Evolutionary conservation across 2,329 filamentous ascomycete genomes (phyloP).

Genomic region (Fusarium sambucinum): DNA sequence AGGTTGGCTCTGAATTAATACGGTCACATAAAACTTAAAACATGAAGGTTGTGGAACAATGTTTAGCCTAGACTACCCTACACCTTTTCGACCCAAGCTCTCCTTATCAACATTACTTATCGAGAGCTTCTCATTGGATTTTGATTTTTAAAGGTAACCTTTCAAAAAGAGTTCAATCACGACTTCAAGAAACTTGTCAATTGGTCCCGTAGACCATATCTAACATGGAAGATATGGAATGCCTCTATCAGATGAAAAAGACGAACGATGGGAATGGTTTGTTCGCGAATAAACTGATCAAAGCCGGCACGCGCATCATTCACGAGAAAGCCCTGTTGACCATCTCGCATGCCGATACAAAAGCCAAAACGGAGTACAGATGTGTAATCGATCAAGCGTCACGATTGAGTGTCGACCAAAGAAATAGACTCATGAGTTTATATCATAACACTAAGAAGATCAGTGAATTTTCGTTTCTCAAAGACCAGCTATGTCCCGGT

Average conservation of each 20-base stretch:
- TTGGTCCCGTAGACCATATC: rapidly evolving
- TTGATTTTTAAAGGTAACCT: not conserved
- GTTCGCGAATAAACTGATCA: slow-evolving; percentile 4
- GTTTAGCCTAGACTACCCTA: not conserved
- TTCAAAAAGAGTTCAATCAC: not conserved
- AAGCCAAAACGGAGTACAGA: slow-evolving; percentile 7
- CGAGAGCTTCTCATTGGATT: not conserved
- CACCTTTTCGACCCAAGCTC: too few relatives aligned
- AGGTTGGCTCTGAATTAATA: too few relatives aligned
- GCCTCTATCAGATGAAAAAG: slow-evolving; percentile 1
- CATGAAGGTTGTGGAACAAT: not conserved
- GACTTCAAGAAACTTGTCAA: rapidly evolving
- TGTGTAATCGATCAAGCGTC: slow-evolving; percentile 15
- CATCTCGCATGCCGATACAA: slow-evolving; percentile 10
- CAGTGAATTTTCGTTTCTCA: slow-evolving; percentile 17
- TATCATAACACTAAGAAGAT: slow-evolving; percentile 27
- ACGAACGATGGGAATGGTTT: slow-evolving; percentile 7
- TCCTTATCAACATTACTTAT: too few relatives aligned
- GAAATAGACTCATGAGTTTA: not conserved
- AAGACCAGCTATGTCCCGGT: slow-evolving; percentile 1
- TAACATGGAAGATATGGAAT: not conserved
- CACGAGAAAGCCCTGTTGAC: slow-evolving; percentile 5
- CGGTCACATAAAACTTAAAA: not conserved
- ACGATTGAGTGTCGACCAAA: not conserved
- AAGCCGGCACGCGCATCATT: slow-evolving; percentile 23